Percentiles rank a stretch among this genome's conserved stretches.
Evolutionary conservation across 305 asterid species (phyloP).

Genomic region (Fraxinus latifolia): DNA sequence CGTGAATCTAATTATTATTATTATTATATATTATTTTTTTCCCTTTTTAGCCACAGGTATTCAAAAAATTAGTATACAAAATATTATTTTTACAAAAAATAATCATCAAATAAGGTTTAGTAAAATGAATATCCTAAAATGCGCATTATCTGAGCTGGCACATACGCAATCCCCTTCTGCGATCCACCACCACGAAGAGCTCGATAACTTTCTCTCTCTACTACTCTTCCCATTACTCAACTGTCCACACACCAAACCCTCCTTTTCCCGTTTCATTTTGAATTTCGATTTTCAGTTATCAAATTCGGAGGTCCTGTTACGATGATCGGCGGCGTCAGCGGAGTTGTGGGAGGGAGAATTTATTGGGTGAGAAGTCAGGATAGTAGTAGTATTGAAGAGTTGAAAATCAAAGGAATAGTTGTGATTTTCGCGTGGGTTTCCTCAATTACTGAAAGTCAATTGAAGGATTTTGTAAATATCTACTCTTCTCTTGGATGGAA

Average conservation of each 20-base stretch:
- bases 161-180: conserved; percentile 26
- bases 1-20: too few species aligned
- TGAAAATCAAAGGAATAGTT: conserved; percentile 55
- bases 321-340: conserved; percentile 38
- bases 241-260: background rate
- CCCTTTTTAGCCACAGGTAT: too few species aligned
- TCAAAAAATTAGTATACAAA: too few species aligned
- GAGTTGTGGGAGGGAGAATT: conserved; percentile 43
- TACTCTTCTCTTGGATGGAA: conserved; percentile 74
- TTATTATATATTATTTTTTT: too few species aligned
- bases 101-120: too few species aligned
- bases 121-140: conserved; percentile 6
- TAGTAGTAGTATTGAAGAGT: conserved; percentile 8
- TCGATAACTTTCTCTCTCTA: conserved; percentile 22
- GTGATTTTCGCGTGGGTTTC: conserved; percentile 67
- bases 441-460: conserved; percentile 45
- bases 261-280: conserved; percentile 18
- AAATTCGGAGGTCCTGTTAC: background rate
- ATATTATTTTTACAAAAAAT: too few species aligned
- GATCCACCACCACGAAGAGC: conserved; percentile 41
- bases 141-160: conserved; percentile 51
- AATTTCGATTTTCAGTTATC: conserved; percentile 3
- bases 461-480: conserved; percentile 45
- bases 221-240: background rate
- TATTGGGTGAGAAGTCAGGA: conserved; percentile 51